Evolutionary conservation across 1,284 basidiomycete species (phyloP).

Genomic region (Leucoagaricus sp.): DNA sequence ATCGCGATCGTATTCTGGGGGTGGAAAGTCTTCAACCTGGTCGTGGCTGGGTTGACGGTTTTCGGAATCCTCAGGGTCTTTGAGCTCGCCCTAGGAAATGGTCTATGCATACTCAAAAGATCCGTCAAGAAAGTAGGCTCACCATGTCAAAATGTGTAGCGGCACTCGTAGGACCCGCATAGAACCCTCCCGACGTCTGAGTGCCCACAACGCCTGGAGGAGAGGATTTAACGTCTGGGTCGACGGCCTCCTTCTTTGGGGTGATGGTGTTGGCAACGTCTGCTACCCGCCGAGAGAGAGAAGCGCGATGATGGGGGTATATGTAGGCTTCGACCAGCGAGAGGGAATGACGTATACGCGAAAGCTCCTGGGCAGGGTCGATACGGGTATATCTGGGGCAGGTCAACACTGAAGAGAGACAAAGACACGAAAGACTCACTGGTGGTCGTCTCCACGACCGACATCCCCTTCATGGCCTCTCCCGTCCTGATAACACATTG

Average conservation of each 20-base stretch:
- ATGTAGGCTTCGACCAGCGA: conserved; percentile 71
- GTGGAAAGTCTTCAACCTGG: conserved; percentile 42
- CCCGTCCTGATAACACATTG: conserved; percentile 74
- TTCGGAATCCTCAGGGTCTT: conserved; percentile 53
- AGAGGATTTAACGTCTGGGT: conserved; percentile 48
- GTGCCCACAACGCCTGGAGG: conserved; percentile 68
- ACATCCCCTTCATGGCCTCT: conserved; percentile 48
- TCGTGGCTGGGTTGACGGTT: conserved; percentile 51
- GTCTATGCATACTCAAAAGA: conserved; percentile 15
- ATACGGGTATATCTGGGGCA: conserved; percentile 50
- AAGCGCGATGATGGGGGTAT: conserved; percentile 48
- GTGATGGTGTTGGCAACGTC: conserved; percentile 34
- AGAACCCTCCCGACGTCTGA: conserved; percentile 65
- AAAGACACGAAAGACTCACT: conserved; percentile 38
- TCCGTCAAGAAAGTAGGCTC: conserved; percentile 23
- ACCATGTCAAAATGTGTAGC: conserved; percentile 68
- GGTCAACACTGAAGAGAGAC: conserved; percentile 19
- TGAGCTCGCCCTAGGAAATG: conserved; percentile 41
- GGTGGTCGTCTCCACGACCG: conserved; percentile 58
- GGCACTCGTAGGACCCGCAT: conserved; percentile 72
- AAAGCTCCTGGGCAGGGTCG: conserved; percentile 72
- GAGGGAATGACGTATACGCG: conserved; percentile 71
- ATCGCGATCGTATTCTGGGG: conserved; percentile 68
- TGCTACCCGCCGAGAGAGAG: conserved; percentile 35
- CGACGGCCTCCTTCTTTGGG: conserved; percentile 56